These are phyloP conservation scores for Alternaria viburni DNA, from an alignment of 2,329 filamentous ascomycete genomes.

Conservation along the genomic window DNA sequence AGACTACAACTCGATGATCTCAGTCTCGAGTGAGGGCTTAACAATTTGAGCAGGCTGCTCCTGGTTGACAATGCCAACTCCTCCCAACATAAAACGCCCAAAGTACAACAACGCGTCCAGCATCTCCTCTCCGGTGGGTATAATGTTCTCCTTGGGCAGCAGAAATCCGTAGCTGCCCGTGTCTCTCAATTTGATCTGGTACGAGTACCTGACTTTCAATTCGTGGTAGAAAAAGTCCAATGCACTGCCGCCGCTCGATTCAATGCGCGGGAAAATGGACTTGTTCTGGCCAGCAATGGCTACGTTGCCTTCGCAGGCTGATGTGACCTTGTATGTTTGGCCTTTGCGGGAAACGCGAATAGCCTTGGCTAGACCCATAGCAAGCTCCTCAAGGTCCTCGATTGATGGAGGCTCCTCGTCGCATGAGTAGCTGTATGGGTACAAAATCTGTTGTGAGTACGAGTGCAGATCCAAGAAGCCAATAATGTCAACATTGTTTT, in stretches of 20 bases:
- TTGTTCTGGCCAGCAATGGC: constrained; percentile 44
- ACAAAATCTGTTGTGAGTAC: constrained; percentile 93
- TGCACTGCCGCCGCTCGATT: constrained; percentile 80
- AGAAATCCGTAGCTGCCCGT: constrained; percentile 94
- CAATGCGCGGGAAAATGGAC: constrained; percentile 62
- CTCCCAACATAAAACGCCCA: constrained; percentile 73
- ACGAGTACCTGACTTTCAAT: constrained; percentile 79
- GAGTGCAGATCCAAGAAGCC: constrained; percentile 90
- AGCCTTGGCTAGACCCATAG: constrained; percentile 83
- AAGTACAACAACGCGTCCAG: constrained; percentile 84
- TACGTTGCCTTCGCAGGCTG: constrained; percentile 84
- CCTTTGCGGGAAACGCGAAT: constrained; percentile 82
- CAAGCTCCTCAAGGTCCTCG: constrained; percentile 91
- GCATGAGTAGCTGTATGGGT: constrained; percentile 90
- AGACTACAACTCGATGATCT: constrained; percentile 10
- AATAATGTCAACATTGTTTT: constrained; percentile 75
- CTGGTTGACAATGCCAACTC: constrained; percentile 40
- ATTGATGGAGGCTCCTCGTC: constrained; percentile 76
- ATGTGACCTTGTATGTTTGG: constrained; percentile 69
- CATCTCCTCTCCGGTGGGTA: constrained; percentile 88
- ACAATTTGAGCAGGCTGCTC: not conserved
- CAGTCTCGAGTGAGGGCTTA: not conserved
- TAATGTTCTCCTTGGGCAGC: constrained; percentile 82
- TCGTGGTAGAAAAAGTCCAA: constrained; percentile 97
- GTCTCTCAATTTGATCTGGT: constrained; percentile 93